phyloP scores from a whole-genome alignment of 2,329 filamentous ascomycete species.

The Exophiala sideris region DNA sequence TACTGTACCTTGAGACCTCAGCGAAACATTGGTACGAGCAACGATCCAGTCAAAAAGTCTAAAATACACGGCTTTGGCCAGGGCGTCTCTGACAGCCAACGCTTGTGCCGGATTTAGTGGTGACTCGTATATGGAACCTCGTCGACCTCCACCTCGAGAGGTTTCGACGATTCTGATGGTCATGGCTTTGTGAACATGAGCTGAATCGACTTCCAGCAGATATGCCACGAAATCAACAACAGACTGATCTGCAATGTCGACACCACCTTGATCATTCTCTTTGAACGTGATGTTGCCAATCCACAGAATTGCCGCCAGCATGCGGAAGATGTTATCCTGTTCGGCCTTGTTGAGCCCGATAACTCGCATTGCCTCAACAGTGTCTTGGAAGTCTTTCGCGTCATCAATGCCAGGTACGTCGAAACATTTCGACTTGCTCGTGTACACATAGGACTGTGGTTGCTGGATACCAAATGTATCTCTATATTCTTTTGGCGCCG shows the following conservation, averaged over 20 bases:
- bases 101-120: constrained; percentile 88
- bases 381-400: constrained; percentile 81
- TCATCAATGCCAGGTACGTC: constrained; percentile 95
- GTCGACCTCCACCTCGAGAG: constrained; percentile 57
- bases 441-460: constrained; percentile 90
- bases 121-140: constrained; percentile 66
- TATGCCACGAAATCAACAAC: constrained; percentile 95
- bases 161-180: constrained; percentile 83
- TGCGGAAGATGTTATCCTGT: constrained; percentile 94
- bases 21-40: constrained; percentile 79
- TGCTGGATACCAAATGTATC: constrained; percentile 87
- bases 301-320: constrained; percentile 89
- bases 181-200: constrained; percentile 78
- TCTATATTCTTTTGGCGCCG: constrained; percentile 79
- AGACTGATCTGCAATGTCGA: constrained; percentile 79
- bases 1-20: constrained; percentile 72
- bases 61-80: constrained; percentile 94
- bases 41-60: constrained; percentile 99
- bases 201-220: constrained; percentile 79
- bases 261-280: constrained; percentile 87
- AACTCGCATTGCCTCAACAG: constrained; percentile 87
- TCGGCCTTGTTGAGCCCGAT: constrained; percentile 86
- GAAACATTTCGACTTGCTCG: constrained; percentile 88
- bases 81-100: constrained; percentile 77
- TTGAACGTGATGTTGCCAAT: constrained; percentile 88